A percentile compares a stretch with the other conserved stretches of the same genome.
Evolutionary conservation across 2,329 filamentous ascomycete genomes (phyloP).

Genomic region (Fusarium illudens): DNA sequence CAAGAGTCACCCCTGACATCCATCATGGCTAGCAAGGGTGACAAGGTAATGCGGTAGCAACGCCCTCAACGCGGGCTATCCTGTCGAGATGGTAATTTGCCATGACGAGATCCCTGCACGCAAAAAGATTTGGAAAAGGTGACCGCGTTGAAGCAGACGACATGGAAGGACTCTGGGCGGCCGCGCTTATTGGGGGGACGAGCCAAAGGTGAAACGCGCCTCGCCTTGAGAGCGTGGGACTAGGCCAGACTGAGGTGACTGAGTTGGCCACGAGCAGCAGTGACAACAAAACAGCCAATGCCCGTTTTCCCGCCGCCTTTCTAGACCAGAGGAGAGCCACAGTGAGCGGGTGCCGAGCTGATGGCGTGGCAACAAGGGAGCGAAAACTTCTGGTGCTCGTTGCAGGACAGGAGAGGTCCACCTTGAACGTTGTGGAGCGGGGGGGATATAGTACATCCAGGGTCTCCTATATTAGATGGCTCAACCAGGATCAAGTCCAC

Average conservation of each 20-base stretch:
- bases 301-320: constrained; percentile 29
- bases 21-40: constrained; percentile 37
- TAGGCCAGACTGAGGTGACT: constrained; percentile 33
- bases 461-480: constrained; percentile 44
- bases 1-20: constrained; percentile 46
- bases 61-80: constrained; percentile 32
- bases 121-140: constrained; percentile 28
- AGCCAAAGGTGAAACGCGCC: constrained; percentile 40
- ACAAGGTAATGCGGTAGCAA: constrained; percentile 28
- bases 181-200: constrained; percentile 40
- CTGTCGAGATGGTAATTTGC: constrained; percentile 39
- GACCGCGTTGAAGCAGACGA: constrained; percentile 30
- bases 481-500: constrained; percentile 35
- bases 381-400: constrained; percentile 37
- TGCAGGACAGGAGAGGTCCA: constrained; percentile 35
- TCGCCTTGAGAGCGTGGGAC: constrained; percentile 38
- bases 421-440: constrained; percentile 35
- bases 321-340: constrained; percentile 20
- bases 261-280: constrained; percentile 36
- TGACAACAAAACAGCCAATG: constrained; percentile 25
- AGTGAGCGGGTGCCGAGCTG: constrained; percentile 32
- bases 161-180: constrained; percentile 30
- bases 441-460: constrained; percentile 44
- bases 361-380: constrained; percentile 41
- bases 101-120: constrained; percentile 32